A percentile compares a stretch with the other conserved stretches of the same genome.
phyloP scores from a whole-genome alignment of 1,284 basidiomycete genomes.

The Pyrrhoderma lamaoense region DNA sequence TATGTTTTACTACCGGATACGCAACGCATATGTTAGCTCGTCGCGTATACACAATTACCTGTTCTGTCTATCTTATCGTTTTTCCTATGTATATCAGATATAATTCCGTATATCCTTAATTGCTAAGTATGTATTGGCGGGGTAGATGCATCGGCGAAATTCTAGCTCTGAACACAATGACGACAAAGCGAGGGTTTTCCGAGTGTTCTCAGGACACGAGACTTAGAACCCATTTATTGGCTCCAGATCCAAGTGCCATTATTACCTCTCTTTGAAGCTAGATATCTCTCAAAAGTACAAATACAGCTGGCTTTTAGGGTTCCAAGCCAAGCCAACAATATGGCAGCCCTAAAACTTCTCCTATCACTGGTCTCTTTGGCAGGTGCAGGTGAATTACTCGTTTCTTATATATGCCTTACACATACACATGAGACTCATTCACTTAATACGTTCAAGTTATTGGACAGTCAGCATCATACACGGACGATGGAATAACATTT shows the following conservation, averaged over 20 bases:
- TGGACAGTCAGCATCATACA: constrained; percentile 16
- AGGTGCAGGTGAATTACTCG: constrained; percentile 12
- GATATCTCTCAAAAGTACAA: too few species aligned
- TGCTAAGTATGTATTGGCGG: too few species aligned
- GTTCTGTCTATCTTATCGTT: constrained; percentile 4
- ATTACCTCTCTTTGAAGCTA: too few species aligned
- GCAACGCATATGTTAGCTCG: too few species aligned
- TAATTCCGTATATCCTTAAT: constrained; percentile 10
- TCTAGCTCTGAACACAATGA: not conserved
- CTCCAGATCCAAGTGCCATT: too few species aligned
- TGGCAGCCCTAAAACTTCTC: constrained; percentile 9
- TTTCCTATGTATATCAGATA: constrained; percentile 15
- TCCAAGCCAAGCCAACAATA: not conserved
- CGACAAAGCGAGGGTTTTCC: constrained; percentile 6
- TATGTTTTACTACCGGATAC: too few species aligned
- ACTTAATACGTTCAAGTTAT: constrained; percentile 5
- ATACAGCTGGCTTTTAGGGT: too few species aligned
- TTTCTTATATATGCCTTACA: not conserved
- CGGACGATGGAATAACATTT: constrained; percentile 41
- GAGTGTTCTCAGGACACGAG: not conserved
- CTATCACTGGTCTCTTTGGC: constrained; percentile 11
- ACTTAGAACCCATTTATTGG: too few species aligned
- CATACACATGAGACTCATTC: not conserved
- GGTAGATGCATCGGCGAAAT: constrained; percentile 12
- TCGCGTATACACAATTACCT: too few species aligned